These are phyloP conservation scores for Collybia sordida DNA, from an alignment of 768 basidiomycete species.

Conservation along the genomic window DNA sequence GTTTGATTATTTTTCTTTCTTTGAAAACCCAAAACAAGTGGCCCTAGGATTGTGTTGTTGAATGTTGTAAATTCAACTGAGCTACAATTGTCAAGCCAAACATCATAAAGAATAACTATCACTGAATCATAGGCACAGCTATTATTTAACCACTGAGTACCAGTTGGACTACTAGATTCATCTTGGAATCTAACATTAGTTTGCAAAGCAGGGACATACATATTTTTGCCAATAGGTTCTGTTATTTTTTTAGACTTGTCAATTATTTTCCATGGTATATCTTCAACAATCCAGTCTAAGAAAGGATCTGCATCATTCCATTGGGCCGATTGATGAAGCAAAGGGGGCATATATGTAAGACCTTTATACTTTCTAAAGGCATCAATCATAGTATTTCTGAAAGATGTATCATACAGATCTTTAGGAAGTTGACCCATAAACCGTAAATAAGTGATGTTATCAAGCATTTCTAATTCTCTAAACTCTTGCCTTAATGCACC, in stretches of 20 bases:
- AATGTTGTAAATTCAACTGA: neutral
- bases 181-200: neutral
- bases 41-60: slow-evolving; percentile 1
- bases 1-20: neutral
- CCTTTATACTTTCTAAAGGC: neutral
- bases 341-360: slow-evolving; percentile 2
- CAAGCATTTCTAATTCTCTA: slow-evolving; percentile 13
- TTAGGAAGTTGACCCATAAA: neutral
- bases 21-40: slow-evolving; percentile 1
- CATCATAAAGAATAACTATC: slow-evolving; percentile 2
- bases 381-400: slow-evolving; percentile 3
- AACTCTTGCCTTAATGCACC: slow-evolving; percentile 15
- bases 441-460: slow-evolving; percentile 11
- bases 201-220: neutral
- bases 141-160: neutral
- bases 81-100: neutral
- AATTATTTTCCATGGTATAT: neutral
- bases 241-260: neutral
- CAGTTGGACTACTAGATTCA: neutral
- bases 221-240: neutral
- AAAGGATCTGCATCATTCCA: slow-evolving; percentile 6
- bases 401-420: neutral
- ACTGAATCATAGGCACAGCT: slow-evolving; percentile 11
- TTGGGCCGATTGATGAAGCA: slow-evolving; percentile 1
- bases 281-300: neutral